A percentile compares a stretch with the other conserved stretches of the same genome.
These are phyloP conservation scores for Micractinium sp. DNA, from an alignment of 139 green algal genomes.

Conservation along the genomic window DNA sequence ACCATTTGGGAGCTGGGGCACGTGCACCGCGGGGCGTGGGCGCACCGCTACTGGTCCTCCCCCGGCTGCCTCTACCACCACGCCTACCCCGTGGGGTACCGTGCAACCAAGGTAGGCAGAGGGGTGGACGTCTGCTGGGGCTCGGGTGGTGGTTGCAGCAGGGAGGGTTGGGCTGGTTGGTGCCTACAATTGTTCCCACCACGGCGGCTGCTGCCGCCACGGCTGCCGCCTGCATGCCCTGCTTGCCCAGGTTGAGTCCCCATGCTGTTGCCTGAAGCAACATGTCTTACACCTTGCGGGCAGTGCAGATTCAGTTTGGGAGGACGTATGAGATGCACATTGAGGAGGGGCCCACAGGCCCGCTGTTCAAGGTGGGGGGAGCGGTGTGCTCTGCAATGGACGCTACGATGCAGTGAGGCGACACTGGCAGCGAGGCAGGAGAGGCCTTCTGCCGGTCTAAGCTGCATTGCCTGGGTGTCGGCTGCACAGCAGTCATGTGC, in stretches of 20 bases:
- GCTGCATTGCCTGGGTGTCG: too few relatives aligned
- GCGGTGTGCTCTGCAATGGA: too few relatives aligned
- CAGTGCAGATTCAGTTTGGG: conserved; percentile 40
- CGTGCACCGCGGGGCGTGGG: conserved; percentile 50
- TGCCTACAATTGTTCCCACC: too few relatives aligned
- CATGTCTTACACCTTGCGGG: too few relatives aligned
- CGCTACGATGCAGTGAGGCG: neutral
- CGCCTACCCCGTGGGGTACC: conserved; percentile 62
- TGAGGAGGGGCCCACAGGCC: conserved; percentile 25
- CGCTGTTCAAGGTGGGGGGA: conserved; percentile 53
- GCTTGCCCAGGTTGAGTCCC: too few relatives aligned
- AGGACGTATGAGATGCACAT: conserved; percentile 55
- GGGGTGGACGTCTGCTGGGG: neutral
- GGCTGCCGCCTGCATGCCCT: too few relatives aligned
- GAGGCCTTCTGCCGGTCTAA: too few relatives aligned
- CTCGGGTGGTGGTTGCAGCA: neutral
- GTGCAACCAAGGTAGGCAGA: conserved; percentile 42
- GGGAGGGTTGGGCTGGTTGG: too few relatives aligned
- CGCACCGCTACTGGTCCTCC: conserved; percentile 58
- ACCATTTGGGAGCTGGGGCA: conserved; percentile 52
- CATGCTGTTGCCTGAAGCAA: too few relatives aligned
- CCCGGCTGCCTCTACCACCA: conserved; percentile 62
- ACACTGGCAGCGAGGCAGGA: neutral
- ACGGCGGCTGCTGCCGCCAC: too few relatives aligned
- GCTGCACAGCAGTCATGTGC: neutral